Percentiles rank a stretch among this genome's conserved stretches.
These are phyloP conservation scores for Lasiodiplodia theobromae DNA, from an alignment of 2,329 filamentous ascomycete genomes.

Conservation along the genomic window DNA sequence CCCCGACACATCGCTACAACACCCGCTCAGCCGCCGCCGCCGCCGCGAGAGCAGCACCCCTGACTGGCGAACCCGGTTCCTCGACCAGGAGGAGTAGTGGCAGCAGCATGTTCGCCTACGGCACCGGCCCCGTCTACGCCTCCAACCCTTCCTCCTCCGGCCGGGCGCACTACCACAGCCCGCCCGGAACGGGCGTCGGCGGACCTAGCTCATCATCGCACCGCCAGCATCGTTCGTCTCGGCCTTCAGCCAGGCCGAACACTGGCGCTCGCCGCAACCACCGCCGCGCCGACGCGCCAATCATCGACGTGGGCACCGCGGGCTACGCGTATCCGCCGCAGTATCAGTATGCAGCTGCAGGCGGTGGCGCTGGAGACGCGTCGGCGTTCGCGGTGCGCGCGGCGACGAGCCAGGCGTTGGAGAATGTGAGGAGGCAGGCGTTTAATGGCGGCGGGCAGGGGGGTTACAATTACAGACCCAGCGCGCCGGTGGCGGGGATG, in stretches of 20 bases:
- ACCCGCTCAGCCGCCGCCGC: not conserved
- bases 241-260: not conserved
- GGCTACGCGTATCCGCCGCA: not conserved
- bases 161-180: not conserved
- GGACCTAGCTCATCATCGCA: too few species aligned
- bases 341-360: too few species aligned
- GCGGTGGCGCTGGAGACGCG: not conserved
- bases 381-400: slow-evolving; percentile 14
- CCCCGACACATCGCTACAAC: not conserved
- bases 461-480: not conserved
- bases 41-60: not conserved
- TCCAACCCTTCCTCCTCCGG: not conserved
- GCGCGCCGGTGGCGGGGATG: not conserved
- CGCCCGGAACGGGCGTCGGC: too few species aligned
- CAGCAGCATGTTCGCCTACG: not conserved
- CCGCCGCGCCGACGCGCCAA: not conserved
- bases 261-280: not conserved
- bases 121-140: not conserved
- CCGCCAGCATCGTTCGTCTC: not conserved
- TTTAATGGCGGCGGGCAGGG: not conserved
- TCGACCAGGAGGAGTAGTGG: not conserved
- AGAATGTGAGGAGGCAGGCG: slow-evolving; percentile 15
- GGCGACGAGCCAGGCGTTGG: slow-evolving; percentile 20
- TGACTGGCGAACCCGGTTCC: not conserved
- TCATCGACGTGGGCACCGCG: slow-evolving; percentile 1